A percentile compares a stretch with the other conserved stretches of the same genome.
phyloP scores from a whole-genome alignment of 257 asterid species.

The Scutellaria minor region DNA sequence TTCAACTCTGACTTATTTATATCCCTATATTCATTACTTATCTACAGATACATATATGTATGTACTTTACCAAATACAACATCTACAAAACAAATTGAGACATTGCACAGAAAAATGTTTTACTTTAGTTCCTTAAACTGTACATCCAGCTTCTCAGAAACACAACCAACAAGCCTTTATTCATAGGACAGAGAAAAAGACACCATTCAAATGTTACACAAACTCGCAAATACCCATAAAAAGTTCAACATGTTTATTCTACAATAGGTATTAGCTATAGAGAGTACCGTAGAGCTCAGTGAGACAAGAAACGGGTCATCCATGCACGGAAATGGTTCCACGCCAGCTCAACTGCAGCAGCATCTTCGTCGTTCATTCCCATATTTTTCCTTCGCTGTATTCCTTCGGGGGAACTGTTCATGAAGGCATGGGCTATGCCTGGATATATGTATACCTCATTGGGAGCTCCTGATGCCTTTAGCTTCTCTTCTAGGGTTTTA shows the following conservation, averaged over 20 bases:
- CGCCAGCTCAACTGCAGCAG: slow-evolving; percentile 74
- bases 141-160: not conserved
- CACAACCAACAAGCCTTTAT: not conserved
- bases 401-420: slow-evolving; percentile 87
- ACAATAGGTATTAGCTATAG: not conserved
- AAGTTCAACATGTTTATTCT: slow-evolving; percentile 1
- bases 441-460: slow-evolving; percentile 84
- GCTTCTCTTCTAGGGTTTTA: slow-evolving; percentile 82
- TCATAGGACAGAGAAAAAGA: not conserved
- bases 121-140: too few species aligned
- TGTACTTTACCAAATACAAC: too few species aligned
- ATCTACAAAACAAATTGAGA: too few species aligned
- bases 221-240: slow-evolving; percentile 6
- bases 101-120: too few species aligned
- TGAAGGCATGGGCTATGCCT: slow-evolving; percentile 80
- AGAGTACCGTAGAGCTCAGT: slow-evolving; percentile 34
- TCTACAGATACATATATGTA: too few species aligned
- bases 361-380: slow-evolving; percentile 82
- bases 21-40: too few species aligned
- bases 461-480: slow-evolving; percentile 74
- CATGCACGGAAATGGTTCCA: slow-evolving; percentile 85
- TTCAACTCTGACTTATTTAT: too few species aligned
- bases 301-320: slow-evolving; percentile 74
- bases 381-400: slow-evolving; percentile 69
- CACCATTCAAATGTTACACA: slow-evolving; percentile 6